These are phyloP conservation scores for Rubus parviflorus DNA, from an alignment of 306 rosid genomes.

Conservation along the genomic window DNA sequence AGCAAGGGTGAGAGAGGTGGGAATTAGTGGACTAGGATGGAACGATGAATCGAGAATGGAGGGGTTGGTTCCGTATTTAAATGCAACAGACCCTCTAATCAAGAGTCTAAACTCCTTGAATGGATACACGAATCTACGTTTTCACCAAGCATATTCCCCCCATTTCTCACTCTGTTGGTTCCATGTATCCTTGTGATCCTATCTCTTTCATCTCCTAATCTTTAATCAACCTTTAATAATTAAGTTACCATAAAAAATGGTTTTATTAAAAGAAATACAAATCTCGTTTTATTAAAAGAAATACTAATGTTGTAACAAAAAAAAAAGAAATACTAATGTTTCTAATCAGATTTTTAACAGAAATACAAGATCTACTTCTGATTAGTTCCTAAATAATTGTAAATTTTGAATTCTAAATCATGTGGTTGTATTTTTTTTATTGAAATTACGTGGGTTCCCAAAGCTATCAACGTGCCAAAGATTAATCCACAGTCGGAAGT, in stretches of 20 bases:
- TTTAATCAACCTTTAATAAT: not conserved
- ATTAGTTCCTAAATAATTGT: too few relatives aligned
- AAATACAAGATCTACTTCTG: too few relatives aligned
- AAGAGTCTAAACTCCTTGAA: not conserved
- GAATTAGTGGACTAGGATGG: not conserved
- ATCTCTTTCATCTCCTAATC: not conserved
- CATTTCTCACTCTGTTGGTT: not conserved
- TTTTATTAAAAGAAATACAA: not conserved
- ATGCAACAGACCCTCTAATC: slow-evolving; percentile 12
- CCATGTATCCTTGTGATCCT: not conserved
- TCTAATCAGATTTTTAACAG: too few relatives aligned
- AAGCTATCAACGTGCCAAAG: too few relatives aligned
- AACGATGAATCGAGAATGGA: not conserved
- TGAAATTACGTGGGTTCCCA: too few relatives aligned
- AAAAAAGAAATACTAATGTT: too few relatives aligned
- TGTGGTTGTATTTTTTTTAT: too few relatives aligned
- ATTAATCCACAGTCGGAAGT: too few relatives aligned
- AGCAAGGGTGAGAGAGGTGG: not conserved
- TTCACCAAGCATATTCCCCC: slow-evolving; percentile 18
- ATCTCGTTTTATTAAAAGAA: not conserved
- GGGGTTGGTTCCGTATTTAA: slow-evolving; percentile 25
- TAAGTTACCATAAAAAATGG: not conserved
- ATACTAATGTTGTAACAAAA: too few relatives aligned
- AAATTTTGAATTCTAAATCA: too few relatives aligned
- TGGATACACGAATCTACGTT: not conserved